Conservation (phyloP, 108 stramenopile species). For the Cylindrotheca fusiformis region DNA sequence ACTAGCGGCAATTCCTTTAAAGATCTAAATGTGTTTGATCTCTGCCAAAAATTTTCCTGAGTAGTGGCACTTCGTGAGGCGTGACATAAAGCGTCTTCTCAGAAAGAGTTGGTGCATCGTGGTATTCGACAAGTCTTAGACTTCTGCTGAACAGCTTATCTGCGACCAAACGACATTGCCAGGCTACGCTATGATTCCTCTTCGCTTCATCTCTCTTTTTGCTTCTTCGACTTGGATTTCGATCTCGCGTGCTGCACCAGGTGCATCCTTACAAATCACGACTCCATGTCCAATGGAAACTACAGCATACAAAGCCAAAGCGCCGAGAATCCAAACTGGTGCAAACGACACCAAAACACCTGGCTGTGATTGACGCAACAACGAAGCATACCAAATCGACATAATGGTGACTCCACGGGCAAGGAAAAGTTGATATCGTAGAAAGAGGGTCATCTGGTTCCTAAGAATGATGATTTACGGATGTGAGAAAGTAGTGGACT, state of each 20-base stretch:
- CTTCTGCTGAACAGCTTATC: no score
- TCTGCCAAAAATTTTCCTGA: no score
- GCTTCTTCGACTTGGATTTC: conserved; percentile 65
- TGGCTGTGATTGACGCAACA: conserved; percentile 1
- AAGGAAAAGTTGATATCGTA: conserved; percentile 72
- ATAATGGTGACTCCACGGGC: conserved; percentile 38
- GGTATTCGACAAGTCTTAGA: no score
- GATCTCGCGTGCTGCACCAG: conserved; percentile 63
- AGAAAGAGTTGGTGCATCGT: no score
- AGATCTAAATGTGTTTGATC: no score
- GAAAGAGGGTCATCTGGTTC: no score
- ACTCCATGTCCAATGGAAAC: conserved; percentile 47
- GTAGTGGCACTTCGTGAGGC: no score
- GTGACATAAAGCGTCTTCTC: no score
- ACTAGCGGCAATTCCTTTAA: no score
- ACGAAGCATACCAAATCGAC: conserved; percentile 46
- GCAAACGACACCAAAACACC: conserved; percentile 32
- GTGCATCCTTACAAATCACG: conserved; percentile 58
- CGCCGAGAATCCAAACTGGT: conserved; percentile 58
- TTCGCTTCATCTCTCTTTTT: conserved; percentile 48
- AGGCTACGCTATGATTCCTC: conserved; percentile 43
- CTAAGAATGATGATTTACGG: no score
- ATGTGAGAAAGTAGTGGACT: no score
- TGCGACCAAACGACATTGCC: no score
- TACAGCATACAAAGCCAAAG: conserved; percentile 63